Evolutionary conservation across 2,329 filamentous ascomycete genomes (phyloP).

Genomic region (Dactylella cylindrospora): DNA sequence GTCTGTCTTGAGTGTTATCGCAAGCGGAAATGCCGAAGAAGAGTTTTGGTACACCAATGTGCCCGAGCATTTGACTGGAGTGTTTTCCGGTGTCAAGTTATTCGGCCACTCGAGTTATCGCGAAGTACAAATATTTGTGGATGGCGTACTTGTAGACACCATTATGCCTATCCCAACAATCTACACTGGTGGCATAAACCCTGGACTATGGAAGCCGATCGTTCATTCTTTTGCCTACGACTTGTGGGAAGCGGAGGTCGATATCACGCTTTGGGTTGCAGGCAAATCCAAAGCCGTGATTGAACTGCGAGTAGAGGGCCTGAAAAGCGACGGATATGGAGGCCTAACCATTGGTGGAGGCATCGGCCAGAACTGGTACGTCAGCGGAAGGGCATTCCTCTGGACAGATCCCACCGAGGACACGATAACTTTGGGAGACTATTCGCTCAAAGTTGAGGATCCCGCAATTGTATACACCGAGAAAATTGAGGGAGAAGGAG

Average conservation of each 20-base stretch:
- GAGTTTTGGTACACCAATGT: slow-evolving; percentile 88
- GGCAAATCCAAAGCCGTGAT: slow-evolving; percentile 24
- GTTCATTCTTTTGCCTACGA: slow-evolving; percentile 79
- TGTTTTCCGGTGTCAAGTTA: slow-evolving; percentile 63
- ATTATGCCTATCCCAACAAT: slow-evolving; percentile 81
- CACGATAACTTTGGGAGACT: slow-evolving; percentile 54
- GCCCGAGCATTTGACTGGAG: slow-evolving; percentile 61
- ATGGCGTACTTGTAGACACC: slow-evolving; percentile 70
- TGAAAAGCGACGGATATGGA: neutral
- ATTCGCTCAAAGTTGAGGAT: slow-evolving; percentile 1
- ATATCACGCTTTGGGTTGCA: slow-evolving; percentile 68
- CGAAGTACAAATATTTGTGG: slow-evolving; percentile 75
- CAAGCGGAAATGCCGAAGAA: slow-evolving; percentile 72
- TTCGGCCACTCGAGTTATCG: slow-evolving; percentile 73
- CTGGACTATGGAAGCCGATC: slow-evolving; percentile 74
- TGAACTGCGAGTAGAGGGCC: slow-evolving; percentile 24
- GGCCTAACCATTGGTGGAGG: slow-evolving; percentile 46
- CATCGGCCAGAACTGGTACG: slow-evolving; percentile 69
- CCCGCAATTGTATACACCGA: slow-evolving; percentile 7
- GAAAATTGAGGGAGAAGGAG: slow-evolving; percentile 5
- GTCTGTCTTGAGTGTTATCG: slow-evolving; percentile 73
- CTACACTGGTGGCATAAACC: slow-evolving; percentile 77
- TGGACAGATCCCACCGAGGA: slow-evolving; percentile 62
- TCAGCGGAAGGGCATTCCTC: slow-evolving; percentile 78
- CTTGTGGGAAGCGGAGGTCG: slow-evolving; percentile 75